Evolutionary conservation across 2,329 filamentous ascomycete genomes (phyloP).

Genomic region (Neospermospora avenae): DNA sequence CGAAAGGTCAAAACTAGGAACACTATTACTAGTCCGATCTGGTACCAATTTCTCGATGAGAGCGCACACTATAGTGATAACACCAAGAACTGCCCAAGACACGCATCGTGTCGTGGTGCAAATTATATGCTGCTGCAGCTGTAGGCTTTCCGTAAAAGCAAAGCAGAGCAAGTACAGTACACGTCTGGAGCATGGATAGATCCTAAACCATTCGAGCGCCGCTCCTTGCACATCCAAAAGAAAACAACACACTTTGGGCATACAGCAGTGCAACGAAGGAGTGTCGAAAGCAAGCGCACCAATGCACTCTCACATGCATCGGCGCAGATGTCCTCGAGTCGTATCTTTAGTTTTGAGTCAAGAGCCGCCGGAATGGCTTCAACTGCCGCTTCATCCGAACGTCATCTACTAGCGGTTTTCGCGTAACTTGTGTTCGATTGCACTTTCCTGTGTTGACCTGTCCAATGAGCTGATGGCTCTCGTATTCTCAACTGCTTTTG

Average conservation of each 20-base stretch:
- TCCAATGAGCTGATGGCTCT: too few species aligned
- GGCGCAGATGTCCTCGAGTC: background rate
- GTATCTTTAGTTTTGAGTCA: background rate
- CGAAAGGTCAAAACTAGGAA: background rate
- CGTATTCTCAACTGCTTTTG: too few species aligned
- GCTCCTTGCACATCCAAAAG: too few species aligned
- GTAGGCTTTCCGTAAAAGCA: background rate
- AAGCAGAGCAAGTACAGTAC: background rate
- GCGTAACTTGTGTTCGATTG: background rate
- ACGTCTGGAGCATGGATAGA: too few species aligned
- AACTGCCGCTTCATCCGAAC: slow-evolving; percentile 5
- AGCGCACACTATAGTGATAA: background rate
- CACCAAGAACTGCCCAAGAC: background rate
- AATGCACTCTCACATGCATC: too few species aligned
- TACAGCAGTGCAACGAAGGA: too few species aligned
- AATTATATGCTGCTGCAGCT: background rate
- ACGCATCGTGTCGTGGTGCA: background rate
- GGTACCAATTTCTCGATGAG: background rate
- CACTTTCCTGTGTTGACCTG: background rate
- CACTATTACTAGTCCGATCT: background rate
- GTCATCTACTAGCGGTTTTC: background rate
- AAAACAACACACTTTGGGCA: too few species aligned
- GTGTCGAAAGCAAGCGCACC: too few species aligned
- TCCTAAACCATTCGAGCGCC: too few species aligned
- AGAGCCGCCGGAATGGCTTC: background rate